Evolutionary conservation across 331 rosid species (phyloP).

Genomic region (Cydonia oblonga): DNA sequence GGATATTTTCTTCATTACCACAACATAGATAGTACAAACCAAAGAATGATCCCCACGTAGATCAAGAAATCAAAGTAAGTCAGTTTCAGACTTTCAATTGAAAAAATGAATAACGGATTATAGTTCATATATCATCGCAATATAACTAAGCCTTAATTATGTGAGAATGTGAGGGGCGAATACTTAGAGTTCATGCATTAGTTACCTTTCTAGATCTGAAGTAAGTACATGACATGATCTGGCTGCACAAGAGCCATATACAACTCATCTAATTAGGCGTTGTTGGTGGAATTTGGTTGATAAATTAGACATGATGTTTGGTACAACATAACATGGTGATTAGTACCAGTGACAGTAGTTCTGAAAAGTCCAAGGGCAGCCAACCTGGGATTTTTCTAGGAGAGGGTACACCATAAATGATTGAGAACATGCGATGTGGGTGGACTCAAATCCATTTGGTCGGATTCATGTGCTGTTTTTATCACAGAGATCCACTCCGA

Average conservation of each 20-base stretch:
- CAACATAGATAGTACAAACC: neutral
- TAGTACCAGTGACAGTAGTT: neutral
- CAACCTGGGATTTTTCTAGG: neutral
- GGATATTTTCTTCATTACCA: neutral
- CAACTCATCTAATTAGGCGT: neutral
- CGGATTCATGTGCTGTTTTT: neutral
- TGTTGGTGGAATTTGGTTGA: neutral
- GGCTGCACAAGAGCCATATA: neutral
- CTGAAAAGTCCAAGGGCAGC: neutral
- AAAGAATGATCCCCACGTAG: neutral
- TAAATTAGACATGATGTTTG: neutral
- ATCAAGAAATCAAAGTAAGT: neutral
- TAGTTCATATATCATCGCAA: neutral
- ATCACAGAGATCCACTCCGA: too few species aligned
- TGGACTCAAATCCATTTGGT: neutral
- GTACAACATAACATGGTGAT: neutral
- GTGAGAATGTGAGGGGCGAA: neutral
- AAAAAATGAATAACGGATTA: rapidly evolving
- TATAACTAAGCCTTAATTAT: neutral
- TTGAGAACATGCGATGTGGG: conserved; percentile 8
- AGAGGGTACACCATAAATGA: neutral
- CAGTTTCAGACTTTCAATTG: too few species aligned
- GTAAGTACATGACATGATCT: neutral
- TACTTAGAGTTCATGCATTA: neutral
- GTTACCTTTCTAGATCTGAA: neutral